Percentiles rank a stretch among this genome's conserved stretches.
These are phyloP conservation scores for Chrysosporium queenslandicum DNA, from an alignment of 2,329 filamentous ascomycete species.

Conservation along the genomic window DNA sequence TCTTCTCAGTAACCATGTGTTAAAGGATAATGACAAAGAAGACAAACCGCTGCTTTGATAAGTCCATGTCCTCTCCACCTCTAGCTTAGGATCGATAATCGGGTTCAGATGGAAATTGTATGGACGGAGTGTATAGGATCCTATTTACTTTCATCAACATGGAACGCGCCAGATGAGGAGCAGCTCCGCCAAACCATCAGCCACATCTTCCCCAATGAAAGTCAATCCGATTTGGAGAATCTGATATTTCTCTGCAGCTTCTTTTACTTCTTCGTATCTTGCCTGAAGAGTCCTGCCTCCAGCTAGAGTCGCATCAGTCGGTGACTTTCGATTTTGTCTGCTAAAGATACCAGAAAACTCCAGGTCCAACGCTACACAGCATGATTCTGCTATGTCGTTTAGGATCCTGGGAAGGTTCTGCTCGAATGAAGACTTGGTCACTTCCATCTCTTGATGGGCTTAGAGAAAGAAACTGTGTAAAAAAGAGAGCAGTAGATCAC, in stretches of 20 bases:
- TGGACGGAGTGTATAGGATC: slow-evolving; percentile 48
- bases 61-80: slow-evolving; percentile 51
- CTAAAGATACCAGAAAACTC: slow-evolving; percentile 55
- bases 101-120: slow-evolving; percentile 58
- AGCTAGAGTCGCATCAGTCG: slow-evolving; percentile 23
- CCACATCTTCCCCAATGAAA: slow-evolving; percentile 48
- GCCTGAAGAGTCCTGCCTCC: slow-evolving; percentile 46
- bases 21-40: not conserved
- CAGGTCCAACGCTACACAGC: slow-evolving; percentile 56
- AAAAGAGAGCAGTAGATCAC: not conserved
- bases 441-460: slow-evolving; percentile 42
- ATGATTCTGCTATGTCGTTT: slow-evolving; percentile 47
- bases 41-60: slow-evolving; percentile 45
- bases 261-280: slow-evolving; percentile 51
- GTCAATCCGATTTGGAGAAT: slow-evolving; percentile 59
- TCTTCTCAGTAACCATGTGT: slow-evolving; percentile 8
- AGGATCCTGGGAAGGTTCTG: slow-evolving; percentile 47
- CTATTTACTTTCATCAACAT: slow-evolving; percentile 22
- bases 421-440: slow-evolving; percentile 43
- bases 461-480: not conserved
- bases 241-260: slow-evolving; percentile 52
- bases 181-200: slow-evolving; percentile 34
- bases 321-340: slow-evolving; percentile 25
- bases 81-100: slow-evolving; percentile 42
- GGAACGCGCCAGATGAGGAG: not conserved